Conservation (phyloP, 2,329 filamentous ascomycete species). For the Talaromyces pinophilus region DNA sequence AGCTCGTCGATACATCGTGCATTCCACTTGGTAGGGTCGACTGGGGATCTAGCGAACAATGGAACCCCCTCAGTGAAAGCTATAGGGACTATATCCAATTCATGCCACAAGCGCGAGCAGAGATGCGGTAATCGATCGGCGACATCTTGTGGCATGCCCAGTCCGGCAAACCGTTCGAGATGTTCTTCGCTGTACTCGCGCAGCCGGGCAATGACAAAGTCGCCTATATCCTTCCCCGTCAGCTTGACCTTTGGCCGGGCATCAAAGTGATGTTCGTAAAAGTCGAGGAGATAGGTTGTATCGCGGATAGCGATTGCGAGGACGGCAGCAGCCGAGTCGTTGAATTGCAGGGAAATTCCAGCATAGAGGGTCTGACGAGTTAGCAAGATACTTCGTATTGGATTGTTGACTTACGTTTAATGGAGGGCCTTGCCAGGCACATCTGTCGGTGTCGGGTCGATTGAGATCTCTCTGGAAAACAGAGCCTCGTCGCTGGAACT, state of each 20-base stretch:
- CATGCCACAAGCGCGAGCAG: constrained; percentile 71
- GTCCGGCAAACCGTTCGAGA: constrained; percentile 72
- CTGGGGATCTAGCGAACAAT: constrained; percentile 28
- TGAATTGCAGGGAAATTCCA: constrained; percentile 40
- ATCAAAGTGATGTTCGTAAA: constrained; percentile 62
- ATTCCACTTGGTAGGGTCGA: constrained; percentile 42
- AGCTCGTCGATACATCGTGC: constrained; percentile 72
- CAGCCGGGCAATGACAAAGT: constrained; percentile 61
- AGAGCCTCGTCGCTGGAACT: constrained; percentile 37
- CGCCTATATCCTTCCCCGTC: constrained; percentile 52
- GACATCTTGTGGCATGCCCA: constrained; percentile 65
- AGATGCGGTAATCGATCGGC: constrained; percentile 63
- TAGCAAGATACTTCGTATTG: background rate
- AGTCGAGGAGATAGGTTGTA: constrained; percentile 73
- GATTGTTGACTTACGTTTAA: constrained; percentile 36
- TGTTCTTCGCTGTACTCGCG: constrained; percentile 64
- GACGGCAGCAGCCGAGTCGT: constrained; percentile 50
- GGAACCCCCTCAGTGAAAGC: constrained; percentile 51
- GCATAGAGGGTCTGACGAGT: constrained; percentile 42
- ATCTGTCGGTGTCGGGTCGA: constrained; percentile 33
- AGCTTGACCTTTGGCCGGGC: constrained; percentile 43
- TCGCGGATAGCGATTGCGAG: constrained; percentile 72
- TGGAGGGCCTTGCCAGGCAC: constrained; percentile 41
- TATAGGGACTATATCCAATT: constrained; percentile 74
- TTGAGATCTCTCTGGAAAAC: constrained; percentile 38